A percentile compares a stretch with the other conserved stretches of the same genome.
Conservation (phyloP, 305 asterid genomes). For the Rubia balearica region DNA sequence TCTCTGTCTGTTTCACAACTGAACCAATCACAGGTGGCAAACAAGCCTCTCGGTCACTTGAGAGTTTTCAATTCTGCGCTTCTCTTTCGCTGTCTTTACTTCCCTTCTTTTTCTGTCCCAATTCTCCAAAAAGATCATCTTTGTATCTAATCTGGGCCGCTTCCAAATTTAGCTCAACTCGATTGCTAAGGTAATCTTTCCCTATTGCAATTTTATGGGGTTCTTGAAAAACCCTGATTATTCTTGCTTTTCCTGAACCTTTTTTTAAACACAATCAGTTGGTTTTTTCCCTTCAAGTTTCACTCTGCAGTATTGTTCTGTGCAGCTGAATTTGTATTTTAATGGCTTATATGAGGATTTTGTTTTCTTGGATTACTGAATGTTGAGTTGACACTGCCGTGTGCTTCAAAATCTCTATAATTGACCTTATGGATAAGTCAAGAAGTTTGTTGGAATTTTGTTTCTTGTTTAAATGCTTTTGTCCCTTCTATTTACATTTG, state of each 20-base stretch:
- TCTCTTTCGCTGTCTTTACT: not conserved
- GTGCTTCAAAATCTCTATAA: not conserved
- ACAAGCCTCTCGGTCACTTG: not conserved
- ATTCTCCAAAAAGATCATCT: constrained; percentile 25
- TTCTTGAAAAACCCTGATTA: constrained; percentile 8
- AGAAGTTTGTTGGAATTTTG: not conserved
- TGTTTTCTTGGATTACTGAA: constrained; percentile 3
- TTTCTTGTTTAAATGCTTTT: not conserved
- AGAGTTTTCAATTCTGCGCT: not conserved
- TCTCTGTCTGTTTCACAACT: constrained; percentile 30
- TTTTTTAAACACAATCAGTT: constrained; percentile 2
- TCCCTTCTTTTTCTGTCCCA: not conserved
- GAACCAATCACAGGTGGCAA: constrained; percentile 13
- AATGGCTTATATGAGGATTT: not conserved
- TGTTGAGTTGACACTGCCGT: constrained; percentile 7
- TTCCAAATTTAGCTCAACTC: constrained; percentile 18
- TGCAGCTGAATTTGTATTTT: not conserved
- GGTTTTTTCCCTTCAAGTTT: not conserved
- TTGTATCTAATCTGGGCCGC: constrained; percentile 23
- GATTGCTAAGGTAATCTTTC: constrained; percentile 30
- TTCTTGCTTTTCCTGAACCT: constrained; percentile 7
- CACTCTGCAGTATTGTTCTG: not conserved
- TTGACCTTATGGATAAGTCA: constrained; percentile 6
- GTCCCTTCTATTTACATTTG: not conserved
- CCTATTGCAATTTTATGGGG: not conserved